Conservation (phyloP, 768 basidiomycete species). For the Serendipita vermifera region DNA sequence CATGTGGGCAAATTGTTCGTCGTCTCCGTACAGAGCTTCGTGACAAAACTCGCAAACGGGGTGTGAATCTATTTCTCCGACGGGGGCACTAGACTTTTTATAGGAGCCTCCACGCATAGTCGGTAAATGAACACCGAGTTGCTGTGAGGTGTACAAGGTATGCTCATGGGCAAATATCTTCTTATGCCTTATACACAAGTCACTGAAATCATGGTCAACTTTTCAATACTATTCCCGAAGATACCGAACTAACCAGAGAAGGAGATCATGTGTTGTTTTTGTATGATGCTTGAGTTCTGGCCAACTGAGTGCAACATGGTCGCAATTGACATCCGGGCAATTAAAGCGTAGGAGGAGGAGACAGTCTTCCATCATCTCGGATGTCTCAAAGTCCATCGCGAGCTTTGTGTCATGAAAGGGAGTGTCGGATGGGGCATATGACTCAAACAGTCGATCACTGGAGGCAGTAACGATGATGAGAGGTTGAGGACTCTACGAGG, state of each 20-base stretch:
- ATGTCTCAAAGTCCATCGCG: constrained; percentile 73
- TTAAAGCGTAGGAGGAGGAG: constrained; percentile 86
- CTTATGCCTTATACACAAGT: constrained; percentile 76
- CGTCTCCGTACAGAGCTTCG: constrained; percentile 87
- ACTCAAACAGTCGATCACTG: constrained; percentile 44
- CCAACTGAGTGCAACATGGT: constrained; percentile 79
- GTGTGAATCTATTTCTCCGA: constrained; percentile 16
- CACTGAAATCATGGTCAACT: constrained; percentile 31
- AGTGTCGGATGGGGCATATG: constrained; percentile 42
- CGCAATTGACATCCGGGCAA: constrained; percentile 76
- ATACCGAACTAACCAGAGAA: constrained; percentile 53
- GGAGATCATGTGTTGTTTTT: constrained; percentile 54
- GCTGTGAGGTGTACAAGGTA: constrained; percentile 54
- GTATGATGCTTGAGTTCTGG: constrained; percentile 77
- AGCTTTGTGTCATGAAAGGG: constrained; percentile 61
- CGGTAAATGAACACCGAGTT: constrained; percentile 64
- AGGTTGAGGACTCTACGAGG: constrained; percentile 52
- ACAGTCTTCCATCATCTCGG: constrained; percentile 91
- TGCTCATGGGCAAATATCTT: constrained; percentile 97
- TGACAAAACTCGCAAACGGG: constrained; percentile 80
- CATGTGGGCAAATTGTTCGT: constrained; percentile 90
- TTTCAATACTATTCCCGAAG: background rate
- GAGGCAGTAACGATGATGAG: constrained; percentile 65
- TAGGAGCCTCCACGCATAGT: constrained; percentile 25
- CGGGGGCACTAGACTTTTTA: background rate